Evolutionary conservation across 2,329 filamentous ascomycete species (phyloP).

Genomic region (Aspergillus aculeatinus): DNA sequence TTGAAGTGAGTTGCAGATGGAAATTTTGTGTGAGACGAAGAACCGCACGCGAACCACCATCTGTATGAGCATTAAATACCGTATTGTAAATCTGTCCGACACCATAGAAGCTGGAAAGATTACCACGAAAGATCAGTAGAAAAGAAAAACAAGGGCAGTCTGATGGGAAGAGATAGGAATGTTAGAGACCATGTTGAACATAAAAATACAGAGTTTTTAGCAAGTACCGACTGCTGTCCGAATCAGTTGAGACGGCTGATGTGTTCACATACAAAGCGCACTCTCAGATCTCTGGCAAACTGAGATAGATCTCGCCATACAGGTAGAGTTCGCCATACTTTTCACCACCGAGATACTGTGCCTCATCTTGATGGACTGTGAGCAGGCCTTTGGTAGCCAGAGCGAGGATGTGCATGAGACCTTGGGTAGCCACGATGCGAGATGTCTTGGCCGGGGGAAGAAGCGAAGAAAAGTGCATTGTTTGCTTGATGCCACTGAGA

Average conservation of each 20-base stretch:
- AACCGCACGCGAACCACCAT: neutral
- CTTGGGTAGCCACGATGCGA: conserved; percentile 68
- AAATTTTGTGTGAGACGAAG: neutral
- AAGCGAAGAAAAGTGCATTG: conserved; percentile 66
- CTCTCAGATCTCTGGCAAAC: conserved; percentile 16
- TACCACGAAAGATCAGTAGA: neutral
- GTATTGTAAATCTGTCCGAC: neutral
- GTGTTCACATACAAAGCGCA: no score
- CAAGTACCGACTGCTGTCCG: no score
- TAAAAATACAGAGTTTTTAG: no score
- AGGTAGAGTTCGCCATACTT: conserved; percentile 21
- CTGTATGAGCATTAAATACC: neutral
- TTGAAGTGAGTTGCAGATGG: neutral
- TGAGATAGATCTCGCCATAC: conserved; percentile 33
- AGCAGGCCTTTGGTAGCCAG: conserved; percentile 67
- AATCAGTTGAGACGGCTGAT: no score
- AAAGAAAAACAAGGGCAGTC: neutral
- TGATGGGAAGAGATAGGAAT: neutral
- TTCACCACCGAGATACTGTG: conserved; percentile 33
- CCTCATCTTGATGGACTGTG: conserved; percentile 59
- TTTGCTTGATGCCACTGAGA: conserved; percentile 1
- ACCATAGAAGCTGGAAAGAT: neutral
- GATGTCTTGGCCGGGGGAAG: conserved; percentile 58
- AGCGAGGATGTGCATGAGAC: conserved; percentile 70
- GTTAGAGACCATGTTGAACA: no score